Conservation (phyloP, 2,329 filamentous ascomycete species). For the Aureobasidium sp. region DNA sequence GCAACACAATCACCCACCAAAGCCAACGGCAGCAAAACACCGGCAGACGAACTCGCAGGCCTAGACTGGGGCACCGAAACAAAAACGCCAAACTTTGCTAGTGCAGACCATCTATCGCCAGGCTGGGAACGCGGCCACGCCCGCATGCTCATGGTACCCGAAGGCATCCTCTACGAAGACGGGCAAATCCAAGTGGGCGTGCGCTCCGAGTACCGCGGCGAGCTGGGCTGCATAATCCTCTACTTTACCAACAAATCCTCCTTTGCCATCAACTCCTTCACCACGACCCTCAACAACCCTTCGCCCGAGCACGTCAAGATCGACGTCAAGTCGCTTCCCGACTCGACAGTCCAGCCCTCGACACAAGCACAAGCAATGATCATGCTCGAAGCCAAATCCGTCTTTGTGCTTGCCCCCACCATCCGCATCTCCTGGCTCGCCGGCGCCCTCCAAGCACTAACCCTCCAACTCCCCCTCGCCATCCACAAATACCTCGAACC, state of each 20-base stretch:
- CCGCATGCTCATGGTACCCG: constrained; percentile 66
- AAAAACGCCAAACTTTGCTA: constrained; percentile 77
- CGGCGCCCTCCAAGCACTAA: constrained; percentile 85
- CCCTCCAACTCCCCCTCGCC: constrained; percentile 78
- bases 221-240: constrained; percentile 88
- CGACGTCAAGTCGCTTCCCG: constrained; percentile 82
- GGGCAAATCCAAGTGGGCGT: constrained; percentile 87
- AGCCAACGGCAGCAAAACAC: constrained; percentile 30
- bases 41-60: constrained; percentile 62
- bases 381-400: constrained; percentile 80
- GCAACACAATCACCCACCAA: constrained; percentile 36
- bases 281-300: constrained; percentile 81
- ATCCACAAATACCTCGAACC: constrained; percentile 97
- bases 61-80: constrained; percentile 65
- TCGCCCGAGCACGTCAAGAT: constrained; percentile 64
- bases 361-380: constrained; percentile 87
- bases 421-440: constrained; percentile 92
- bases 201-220: constrained; percentile 88
- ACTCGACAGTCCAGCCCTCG: constrained; percentile 67
- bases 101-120: constrained; percentile 83
- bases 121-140: constrained; percentile 92
- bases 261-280: constrained; percentile 73
- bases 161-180: constrained; percentile 92
- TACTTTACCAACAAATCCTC: constrained; percentile 96
- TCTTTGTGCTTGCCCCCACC: constrained; percentile 79